Conservation (phyloP, 1,284 basidiomycete species). For the Termitomyces sp. region DNA sequence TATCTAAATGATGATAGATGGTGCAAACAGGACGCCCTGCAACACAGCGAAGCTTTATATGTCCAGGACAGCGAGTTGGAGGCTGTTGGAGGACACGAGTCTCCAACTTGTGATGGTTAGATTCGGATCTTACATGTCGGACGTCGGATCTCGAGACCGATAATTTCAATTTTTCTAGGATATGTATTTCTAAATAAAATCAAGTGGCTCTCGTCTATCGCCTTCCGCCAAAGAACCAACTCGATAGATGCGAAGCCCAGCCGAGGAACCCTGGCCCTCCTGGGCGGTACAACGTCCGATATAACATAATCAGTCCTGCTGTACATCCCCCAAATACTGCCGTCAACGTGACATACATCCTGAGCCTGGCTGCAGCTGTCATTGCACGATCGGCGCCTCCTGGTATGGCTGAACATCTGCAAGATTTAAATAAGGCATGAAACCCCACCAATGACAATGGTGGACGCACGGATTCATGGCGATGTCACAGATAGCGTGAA, state of each 20-base stretch:
- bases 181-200: neutral
- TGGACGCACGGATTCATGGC: constrained; percentile 78
- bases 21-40: constrained; percentile 14
- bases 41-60: constrained; percentile 18
- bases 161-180: neutral
- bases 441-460: neutral
- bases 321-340: constrained; percentile 66
- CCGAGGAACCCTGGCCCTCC: constrained; percentile 45
- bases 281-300: constrained; percentile 60
- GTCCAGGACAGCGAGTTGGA: constrained; percentile 11
- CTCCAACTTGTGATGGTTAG: constrained; percentile 23
- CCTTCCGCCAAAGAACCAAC: constrained; percentile 53
- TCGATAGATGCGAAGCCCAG: constrained; percentile 53
- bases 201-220: constrained; percentile 23
- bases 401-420: constrained; percentile 64
- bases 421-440: constrained; percentile 7
- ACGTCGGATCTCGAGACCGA: constrained; percentile 21
- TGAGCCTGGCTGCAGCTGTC: constrained; percentile 59
- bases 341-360: constrained; percentile 64
- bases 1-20: constrained; percentile 20
- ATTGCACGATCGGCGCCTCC: constrained; percentile 73
- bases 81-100: constrained; percentile 23
- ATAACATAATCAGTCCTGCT: constrained; percentile 63
- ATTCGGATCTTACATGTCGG: constrained; percentile 41
- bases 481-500: constrained; percentile 78